Evolutionary conservation across 2,329 filamentous ascomycete species (phyloP), one percentile per base, ranked within the genome.

Genomic region (Zopfia rhizophila): DNA sequence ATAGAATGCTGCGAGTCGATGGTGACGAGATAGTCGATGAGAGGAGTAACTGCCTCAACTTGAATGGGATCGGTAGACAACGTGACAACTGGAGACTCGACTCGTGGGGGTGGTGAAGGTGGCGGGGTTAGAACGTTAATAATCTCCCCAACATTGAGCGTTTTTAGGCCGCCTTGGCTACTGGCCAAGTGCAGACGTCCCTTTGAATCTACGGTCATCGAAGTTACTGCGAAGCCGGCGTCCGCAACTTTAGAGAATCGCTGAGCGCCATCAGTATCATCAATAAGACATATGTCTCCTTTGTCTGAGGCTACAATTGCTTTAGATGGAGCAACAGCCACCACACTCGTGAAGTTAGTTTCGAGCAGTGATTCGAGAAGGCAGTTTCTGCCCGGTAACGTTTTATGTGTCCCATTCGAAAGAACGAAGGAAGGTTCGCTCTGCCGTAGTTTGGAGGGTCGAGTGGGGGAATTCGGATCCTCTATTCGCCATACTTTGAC

Each of bases 401-500:
- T 87, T 65, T 87, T 89, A 58, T 70, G 66, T 3, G 47, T 58
- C 23, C 64, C 65, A 59, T 66, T 59, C 33, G 66, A 55, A 41
- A 64, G 83, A 80, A 53, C 81, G 83, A 63, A 81, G 71, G 60
- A 60, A 8, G 59, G 38, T 18, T 73, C 66, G 48, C 67, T 68
- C 45, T 67, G 67, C 22, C 70, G 68, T 5, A 55, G 38, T 43
- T 67, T 70, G 10, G 59, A 51, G 1, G 58, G 42, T 16, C 89
- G 87, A 16, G 88, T 88, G 4, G 75, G 73, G 13, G 79, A 74
- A 29, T 66, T 77, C 45, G 63, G 74, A 18, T 93, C 90, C 24
- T 94, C 89, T 8, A 94, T 81, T 57, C 87, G 87, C 94, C 94
- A 99, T 38, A 95, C 83, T 72, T 97, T 97, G 69, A 97, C 85